A percentile compares a stretch with the other conserved stretches of the same genome.
Conservation (phyloP, 306 rosid species). For the Alnus rubra region DNA sequence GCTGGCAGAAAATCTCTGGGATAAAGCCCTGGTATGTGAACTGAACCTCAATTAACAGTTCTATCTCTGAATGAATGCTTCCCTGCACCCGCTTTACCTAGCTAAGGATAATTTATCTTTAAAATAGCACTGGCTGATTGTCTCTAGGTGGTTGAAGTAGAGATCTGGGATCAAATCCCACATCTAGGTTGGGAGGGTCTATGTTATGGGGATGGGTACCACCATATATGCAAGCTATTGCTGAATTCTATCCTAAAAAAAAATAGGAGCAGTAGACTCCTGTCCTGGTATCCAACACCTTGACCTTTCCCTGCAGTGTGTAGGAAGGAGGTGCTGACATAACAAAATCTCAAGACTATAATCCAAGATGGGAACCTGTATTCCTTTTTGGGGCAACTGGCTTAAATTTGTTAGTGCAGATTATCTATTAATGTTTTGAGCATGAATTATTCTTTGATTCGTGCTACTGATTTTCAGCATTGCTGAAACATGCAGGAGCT, state of each 20-base stretch:
- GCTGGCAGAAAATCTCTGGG: no score
- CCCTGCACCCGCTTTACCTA: no score
- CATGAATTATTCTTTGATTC: background rate
- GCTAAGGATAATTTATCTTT: no score
- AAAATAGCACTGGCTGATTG: no score
- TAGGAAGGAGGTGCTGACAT: background rate
- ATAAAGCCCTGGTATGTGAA: no score
- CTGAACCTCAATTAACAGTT: no score
- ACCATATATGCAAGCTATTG: background rate
- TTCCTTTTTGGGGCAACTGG: background rate
- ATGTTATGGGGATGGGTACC: background rate
- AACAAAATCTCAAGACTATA: background rate
- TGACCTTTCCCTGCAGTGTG: background rate
- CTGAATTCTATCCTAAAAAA: background rate
- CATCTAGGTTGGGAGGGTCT: background rate
- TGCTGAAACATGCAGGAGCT: no score
- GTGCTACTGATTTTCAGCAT: no score
- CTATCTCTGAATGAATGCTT: no score
- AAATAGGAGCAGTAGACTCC: background rate
- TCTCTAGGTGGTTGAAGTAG: background rate
- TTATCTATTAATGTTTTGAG: constrained; percentile 3
- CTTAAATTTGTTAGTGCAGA: background rate
- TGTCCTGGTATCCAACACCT: background rate
- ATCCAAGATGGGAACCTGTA: background rate
- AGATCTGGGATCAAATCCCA: background rate